A percentile compares a stretch with the other conserved stretches of the same genome.
These are phyloP conservation scores for Colletotrichum navitas DNA, from an alignment of 2,329 filamentous ascomycete species.

Conservation along the genomic window DNA sequence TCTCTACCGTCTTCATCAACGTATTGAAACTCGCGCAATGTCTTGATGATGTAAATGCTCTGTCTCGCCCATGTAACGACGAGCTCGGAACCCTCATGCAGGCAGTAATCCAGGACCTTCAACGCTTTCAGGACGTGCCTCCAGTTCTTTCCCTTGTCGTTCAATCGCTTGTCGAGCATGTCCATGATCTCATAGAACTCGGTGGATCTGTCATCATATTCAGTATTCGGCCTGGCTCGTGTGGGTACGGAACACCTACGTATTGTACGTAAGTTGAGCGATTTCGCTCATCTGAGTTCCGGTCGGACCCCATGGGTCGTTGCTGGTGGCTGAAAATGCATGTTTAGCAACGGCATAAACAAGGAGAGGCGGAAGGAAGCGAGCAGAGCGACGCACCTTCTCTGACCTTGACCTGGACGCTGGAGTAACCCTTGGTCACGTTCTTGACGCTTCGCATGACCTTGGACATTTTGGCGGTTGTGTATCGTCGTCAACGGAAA, in stretches of 20 bases:
- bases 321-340: conserved; percentile 84
- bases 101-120: conserved; percentile 97
- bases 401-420: conserved; percentile 96
- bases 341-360: conserved; percentile 46
- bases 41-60: conserved; percentile 99
- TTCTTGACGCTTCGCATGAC: conserved; percentile 98
- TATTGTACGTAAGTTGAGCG: conserved; percentile 96
- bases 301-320: conserved; percentile 98
- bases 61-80: conserved; percentile 98
- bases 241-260: conserved; percentile 69
- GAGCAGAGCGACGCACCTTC: conserved; percentile 75
- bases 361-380: background rate
- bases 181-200: conserved; percentile 99
- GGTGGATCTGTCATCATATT: conserved; percentile 73
- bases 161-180: conserved; percentile 98
- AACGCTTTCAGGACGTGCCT: conserved; percentile 96
- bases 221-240: conserved; percentile 4
- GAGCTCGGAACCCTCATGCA: conserved; percentile 96
- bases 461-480: conserved; percentile 81
- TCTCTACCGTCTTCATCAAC: conserved; percentile 95
- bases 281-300: conserved; percentile 99
- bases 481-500: conserved; percentile 9
- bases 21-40: conserved; percentile 95
- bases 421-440: conserved; percentile 98
- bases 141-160: conserved; percentile 99